These are phyloP conservation scores for Gymnopilus dilepis DNA, from an alignment of 768 basidiomycete species.

Conservation along the genomic window DNA sequence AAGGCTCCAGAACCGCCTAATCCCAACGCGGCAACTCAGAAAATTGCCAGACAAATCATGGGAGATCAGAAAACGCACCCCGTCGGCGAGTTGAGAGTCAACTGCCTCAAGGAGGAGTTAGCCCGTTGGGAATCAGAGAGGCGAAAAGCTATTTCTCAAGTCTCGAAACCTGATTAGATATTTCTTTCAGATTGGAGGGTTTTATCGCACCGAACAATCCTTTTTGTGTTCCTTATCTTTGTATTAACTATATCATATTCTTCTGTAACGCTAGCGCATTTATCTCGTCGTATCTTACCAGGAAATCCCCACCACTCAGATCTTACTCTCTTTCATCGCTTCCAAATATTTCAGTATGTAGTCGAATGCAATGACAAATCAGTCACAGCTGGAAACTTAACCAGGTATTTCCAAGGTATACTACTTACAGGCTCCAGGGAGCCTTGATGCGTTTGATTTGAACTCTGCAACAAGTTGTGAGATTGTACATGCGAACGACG, in stretches of 20 bases:
- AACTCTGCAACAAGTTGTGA: too few species aligned
- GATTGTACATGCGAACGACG: too few species aligned
- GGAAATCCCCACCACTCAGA: slow-evolving; percentile 7
- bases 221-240: background rate
- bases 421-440: background rate
- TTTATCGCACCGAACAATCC: background rate
- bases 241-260: slow-evolving; percentile 3
- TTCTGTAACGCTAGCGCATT: slow-evolving; percentile 12
- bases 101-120: slow-evolving; percentile 68
- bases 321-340: background rate
- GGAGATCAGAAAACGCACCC: slow-evolving; percentile 67
- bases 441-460: background rate
- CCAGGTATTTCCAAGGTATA: too few species aligned
- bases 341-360: background rate
- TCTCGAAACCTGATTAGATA: background rate
- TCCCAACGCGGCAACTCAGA: slow-evolving; percentile 24
- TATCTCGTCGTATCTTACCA: slow-evolving; percentile 1
- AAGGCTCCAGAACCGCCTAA: slow-evolving; percentile 12
- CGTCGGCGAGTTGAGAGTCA: slow-evolving; percentile 65
- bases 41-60: slow-evolving; percentile 50
- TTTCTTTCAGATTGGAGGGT: background rate
- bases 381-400: too few species aligned
- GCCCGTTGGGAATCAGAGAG: slow-evolving; percentile 70
- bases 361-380: background rate
- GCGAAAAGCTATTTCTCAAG: slow-evolving; percentile 28